Evolutionary conservation across 2,329 filamentous ascomycete genomes (phyloP), one percentile per base, ranked within the genome.

Genomic region (Colletotrichum salicis): DNA sequence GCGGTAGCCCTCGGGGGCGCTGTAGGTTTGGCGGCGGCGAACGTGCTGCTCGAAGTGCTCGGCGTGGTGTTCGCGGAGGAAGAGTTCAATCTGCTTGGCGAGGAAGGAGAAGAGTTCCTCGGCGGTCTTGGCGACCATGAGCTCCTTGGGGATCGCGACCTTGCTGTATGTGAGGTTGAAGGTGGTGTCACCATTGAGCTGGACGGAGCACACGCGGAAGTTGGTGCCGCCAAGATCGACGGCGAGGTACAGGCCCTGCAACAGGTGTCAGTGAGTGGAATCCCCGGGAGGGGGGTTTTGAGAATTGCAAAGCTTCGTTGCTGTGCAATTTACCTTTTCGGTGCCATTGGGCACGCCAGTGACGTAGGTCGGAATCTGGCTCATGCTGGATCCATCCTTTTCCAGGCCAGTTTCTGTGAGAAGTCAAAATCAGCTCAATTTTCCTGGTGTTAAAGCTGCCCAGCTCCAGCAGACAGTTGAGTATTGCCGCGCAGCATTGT

Each of bases 201-300:
- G 90, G 78, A 99, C 93, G 55, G 96, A 98, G 86, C 96, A 99
- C 78, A 99, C 96, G 77, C 96, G 93, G 84, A 98, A 97, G 85
- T 99, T 99, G 75, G 96, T 99, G 77, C 96, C 96, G 74, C 96
- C 96, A n/a, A 99, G 89, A 79, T 99, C 96, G 75, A 99, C 95
- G 51, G 96, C 96, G 79, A 99, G 91, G 84, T 98, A 99, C 51
- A 98, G 87, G 59, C 96, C 96, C 94, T 97, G 77, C n/a, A 57
- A 41, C 64, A n/a, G n/a, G 33, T 69, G 63, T 73, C 57, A 74
- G 62, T 56, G 51, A 29, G 68, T 63, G 67, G 13, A 48, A 54
- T 10, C 57, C 57, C 19, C 12, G 3, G 55, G 41, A 31, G 45
- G 10, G 22, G 24, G 45, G 12, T 19, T 31, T 31, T 24, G 11